Conservation (phyloP, 2,329 filamentous ascomycete genomes). For the Exophiala viscosa region DNA sequence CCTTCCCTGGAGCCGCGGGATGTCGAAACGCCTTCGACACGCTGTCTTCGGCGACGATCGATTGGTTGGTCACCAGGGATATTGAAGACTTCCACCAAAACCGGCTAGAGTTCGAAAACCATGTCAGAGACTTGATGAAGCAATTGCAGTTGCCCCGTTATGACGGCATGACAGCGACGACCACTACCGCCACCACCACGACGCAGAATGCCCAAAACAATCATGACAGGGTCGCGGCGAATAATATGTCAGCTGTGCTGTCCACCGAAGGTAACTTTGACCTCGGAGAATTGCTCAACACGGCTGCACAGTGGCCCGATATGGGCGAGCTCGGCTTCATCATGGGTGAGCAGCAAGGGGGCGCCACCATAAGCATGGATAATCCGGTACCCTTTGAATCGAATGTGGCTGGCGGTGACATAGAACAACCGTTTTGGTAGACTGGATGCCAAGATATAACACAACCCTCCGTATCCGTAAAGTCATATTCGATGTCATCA, state of each 20-base stretch:
- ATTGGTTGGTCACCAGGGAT: slow-evolving; percentile 20
- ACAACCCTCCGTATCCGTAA: too few species aligned
- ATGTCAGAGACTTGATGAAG: slow-evolving; percentile 14
- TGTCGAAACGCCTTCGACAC: slow-evolving; percentile 33
- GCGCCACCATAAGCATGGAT: too few species aligned
- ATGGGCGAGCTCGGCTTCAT: too few species aligned
- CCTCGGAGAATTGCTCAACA: slow-evolving; percentile 20
- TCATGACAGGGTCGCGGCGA: background rate
- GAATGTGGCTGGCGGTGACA: too few species aligned
- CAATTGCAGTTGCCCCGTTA: slow-evolving; percentile 8
- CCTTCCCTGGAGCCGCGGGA: slow-evolving; percentile 33
- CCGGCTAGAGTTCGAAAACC: slow-evolving; percentile 17
- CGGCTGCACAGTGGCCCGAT: slow-evolving; percentile 20
- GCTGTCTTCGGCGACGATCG: slow-evolving; percentile 32
- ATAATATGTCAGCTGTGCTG: slow-evolving; percentile 11
- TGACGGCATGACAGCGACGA: background rate
- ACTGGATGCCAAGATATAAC: too few species aligned
- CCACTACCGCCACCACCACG: too few species aligned
- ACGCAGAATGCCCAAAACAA: too few species aligned
- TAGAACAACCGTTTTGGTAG: too few species aligned
- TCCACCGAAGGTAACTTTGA: slow-evolving; percentile 13
- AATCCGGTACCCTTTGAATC: too few species aligned
- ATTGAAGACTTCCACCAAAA: slow-evolving; percentile 18
- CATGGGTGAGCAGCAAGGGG: too few species aligned
- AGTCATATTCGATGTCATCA: too few species aligned